phyloP scores from a whole-genome alignment of 805 yeast genomes.

The Debaryomyces castellii region DNA sequence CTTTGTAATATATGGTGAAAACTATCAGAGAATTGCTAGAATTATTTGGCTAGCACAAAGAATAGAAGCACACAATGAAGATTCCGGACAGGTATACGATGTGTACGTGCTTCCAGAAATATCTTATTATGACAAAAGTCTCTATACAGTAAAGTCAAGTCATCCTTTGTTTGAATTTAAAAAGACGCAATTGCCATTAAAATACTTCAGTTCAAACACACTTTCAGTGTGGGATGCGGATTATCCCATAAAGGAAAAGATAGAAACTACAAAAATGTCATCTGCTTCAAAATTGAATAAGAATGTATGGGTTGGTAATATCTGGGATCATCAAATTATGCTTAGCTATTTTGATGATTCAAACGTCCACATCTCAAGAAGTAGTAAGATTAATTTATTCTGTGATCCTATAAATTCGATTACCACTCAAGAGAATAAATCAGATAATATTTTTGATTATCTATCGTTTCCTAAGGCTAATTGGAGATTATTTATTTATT shows the following conservation, averaged over 20 bases:
- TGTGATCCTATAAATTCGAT: conserved; percentile 54
- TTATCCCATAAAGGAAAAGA: conserved; percentile 67
- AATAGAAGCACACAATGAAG: conserved; percentile 15
- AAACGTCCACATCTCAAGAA: not conserved
- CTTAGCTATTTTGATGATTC: conserved; percentile 10
- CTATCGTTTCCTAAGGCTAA: conserved; percentile 49
- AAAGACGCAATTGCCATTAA: conserved; percentile 17
- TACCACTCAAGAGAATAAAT: conserved; percentile 34
- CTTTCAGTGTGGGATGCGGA: conserved; percentile 58
- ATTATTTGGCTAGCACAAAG: conserved; percentile 39
- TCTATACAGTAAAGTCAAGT: conserved; percentile 2
- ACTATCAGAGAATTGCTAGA: conserved; percentile 23
- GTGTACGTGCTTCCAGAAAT: conserved; percentile 19
- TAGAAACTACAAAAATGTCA: conserved; percentile 84
- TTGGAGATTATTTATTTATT: conserved; percentile 57
- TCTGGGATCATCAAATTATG: conserved; percentile 62
- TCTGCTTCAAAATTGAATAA: conserved; percentile 60
- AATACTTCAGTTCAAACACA: conserved; percentile 6
- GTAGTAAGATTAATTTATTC: conserved; percentile 34
- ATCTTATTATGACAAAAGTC: conserved; percentile 8
- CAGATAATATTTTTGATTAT: conserved; percentile 10
- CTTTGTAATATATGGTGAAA: conserved; percentile 60
- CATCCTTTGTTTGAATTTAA: conserved; percentile 5
- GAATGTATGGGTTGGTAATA: conserved; percentile 80
- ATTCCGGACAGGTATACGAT: conserved; percentile 10